Evolutionary conservation across 495 filamentous ascomycete species (phyloP), one percentile per base, ranked within the genome.

Genomic region (Lophiostoma macrostomum): DNA sequence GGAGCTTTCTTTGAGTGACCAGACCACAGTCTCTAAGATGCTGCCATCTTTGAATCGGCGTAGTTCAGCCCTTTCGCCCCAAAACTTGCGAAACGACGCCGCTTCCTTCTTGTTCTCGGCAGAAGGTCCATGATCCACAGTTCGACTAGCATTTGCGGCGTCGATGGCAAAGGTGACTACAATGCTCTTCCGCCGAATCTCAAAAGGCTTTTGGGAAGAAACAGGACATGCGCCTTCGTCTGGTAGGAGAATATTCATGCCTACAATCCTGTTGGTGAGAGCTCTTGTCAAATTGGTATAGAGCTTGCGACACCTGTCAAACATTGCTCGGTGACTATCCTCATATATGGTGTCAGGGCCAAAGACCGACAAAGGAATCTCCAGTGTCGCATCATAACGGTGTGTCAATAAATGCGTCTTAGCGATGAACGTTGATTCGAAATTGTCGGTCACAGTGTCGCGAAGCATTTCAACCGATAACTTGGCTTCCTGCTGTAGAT

Each of bases 91-190:
- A 54, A 86, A 90, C 20, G 70, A 72, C 6, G 80, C 78, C 27
- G 85, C 80, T 58, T 81, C 78, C 48, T 80, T 77, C 65, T 82
- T 89, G 39, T 89, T 76, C 65, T 96, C 88, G 3, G 88, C 88
- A 0, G 83, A 65, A 1, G 93, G 93, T 2, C 93, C 93, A 62
- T 88, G 84, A 61, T 98, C 93, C 35, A 96, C 83, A 18, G 79
- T 73, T 18, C 90, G 83, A 36, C 76, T 71, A 44, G 82, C 80
- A 60, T 90, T 86, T 8, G 76, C 73, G 1, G 85, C 74, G 64
- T 96, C 75, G 27, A 94, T 78, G 14, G 86, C 63, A 28, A 98
- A 71, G 0, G 87, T 84, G 35, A 93, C 72, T 11, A 76, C 68
- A 13, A 93, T 50, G 2, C 53, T 23, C 11, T 55, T 7, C 54